A percentile compares a stretch with the other conserved stretches of the same genome.
These are phyloP conservation scores for Colletotrichum australisinense DNA, from an alignment of 2,329 filamentous ascomycete genomes.

Conservation along the genomic window DNA sequence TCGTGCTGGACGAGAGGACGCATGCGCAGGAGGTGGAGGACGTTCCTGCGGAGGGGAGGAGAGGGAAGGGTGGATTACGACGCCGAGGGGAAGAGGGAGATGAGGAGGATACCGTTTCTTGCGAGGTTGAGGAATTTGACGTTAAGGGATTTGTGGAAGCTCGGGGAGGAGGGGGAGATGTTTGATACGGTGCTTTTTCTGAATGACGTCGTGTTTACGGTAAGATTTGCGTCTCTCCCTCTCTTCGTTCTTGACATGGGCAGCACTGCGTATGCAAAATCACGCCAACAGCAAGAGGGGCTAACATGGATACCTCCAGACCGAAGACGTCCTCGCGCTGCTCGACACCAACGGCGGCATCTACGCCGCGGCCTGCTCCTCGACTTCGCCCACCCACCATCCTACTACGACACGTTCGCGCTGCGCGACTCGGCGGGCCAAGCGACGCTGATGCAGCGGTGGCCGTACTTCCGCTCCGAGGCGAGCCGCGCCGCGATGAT, in stretches of 20 bases:
- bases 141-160: slow-evolving; percentile 67
- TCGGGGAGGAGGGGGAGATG: slow-evolving; percentile 60
- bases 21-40: slow-evolving; percentile 65
- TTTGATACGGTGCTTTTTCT: slow-evolving; percentile 72
- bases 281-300: background rate
- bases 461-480: slow-evolving; percentile 68
- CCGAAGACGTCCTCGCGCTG: slow-evolving; percentile 65
- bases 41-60: slow-evolving; percentile 35
- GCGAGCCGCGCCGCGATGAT: slow-evolving; percentile 65
- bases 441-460: slow-evolving; percentile 63
- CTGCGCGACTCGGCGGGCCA: slow-evolving; percentile 64
- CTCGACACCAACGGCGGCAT: slow-evolving; percentile 67
- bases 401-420: slow-evolving; percentile 73
- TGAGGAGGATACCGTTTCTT: slow-evolving; percentile 77
- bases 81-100: slow-evolving; percentile 62
- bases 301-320: slow-evolving; percentile 45
- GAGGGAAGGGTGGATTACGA: slow-evolving; percentile 72
- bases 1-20: slow-evolving; percentile 69
- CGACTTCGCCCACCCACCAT: slow-evolving; percentile 65
- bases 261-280: background rate
- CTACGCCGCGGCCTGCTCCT: slow-evolving; percentile 73
- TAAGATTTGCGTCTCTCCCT: slow-evolving; percentile 42
- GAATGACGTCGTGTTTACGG: slow-evolving; percentile 73
- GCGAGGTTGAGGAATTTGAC: slow-evolving; percentile 72
- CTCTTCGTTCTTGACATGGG: background rate